Base-by-base conservation (phyloP, 1,284 basidiomycete genomes). In the Hemileia vastatrix region DNA sequence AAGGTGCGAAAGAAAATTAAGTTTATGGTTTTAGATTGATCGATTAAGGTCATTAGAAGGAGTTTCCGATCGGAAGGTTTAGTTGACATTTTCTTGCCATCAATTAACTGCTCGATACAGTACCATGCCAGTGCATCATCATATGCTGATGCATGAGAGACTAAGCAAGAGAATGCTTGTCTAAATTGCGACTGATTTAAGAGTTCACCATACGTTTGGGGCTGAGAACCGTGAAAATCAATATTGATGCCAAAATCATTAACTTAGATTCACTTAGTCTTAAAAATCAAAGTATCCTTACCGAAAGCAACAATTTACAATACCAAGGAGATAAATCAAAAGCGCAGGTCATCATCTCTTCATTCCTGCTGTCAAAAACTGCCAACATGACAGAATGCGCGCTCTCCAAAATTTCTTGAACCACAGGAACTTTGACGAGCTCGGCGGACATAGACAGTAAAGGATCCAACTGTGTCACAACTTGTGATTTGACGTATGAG, bases 351-450 rank as follows among this genome's bases (percentile, higher is more conserved):
- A 66, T 70, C 27, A 6, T 56, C 24, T 19, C 11, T 54, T 31
- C 23, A 4, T 6, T 47, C 11, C 50, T 53, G 3, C 45, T n/a
- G 1, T 64, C 57, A 36, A 68, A 67, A 47, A 69, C 40, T 3
- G 70, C 68, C 23, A 71, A 64, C 18, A 71, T 18, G 27, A 67
- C 68, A 1, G 70, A 70, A 40, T 71, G 70, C 0, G 70, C 70
- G 2, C 68, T 65, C 36, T 71, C 70, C 63, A 71, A 71, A 6
- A 69, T 48, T 32, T 71, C 69, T n/a, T 57, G 51, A 51, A n/a
- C n/a, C n/a, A n/a, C n/a, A n/a, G n/a, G n/a, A n/a, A n/a, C n/a
- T n/a, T n/a, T n/a, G n/a, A n/a, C n/a, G n/a, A n/a, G n/a, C n/a
- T n/a, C n/a, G n/a, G n/a, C n/a, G n/a, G n/a, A n/a, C n/a, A n/a